Conservation (phyloP, 176 grass and related monocot species). For the Aegilops tauschii region DNA sequence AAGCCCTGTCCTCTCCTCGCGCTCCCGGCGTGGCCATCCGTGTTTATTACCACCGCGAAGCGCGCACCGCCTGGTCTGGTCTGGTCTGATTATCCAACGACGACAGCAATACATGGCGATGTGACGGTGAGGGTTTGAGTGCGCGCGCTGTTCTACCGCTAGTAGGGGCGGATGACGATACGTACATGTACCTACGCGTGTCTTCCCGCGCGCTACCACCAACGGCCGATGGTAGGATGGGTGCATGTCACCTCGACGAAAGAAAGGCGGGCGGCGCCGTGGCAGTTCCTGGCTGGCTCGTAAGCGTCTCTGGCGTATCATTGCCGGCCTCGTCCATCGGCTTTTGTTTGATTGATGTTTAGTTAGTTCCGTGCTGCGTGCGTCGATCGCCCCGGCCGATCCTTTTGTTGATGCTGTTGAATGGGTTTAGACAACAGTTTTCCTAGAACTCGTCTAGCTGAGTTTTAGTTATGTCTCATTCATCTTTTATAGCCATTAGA, state of each 20-base stretch:
- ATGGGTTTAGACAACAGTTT: no score
- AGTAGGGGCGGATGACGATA: not conserved
- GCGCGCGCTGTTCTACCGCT: not conserved
- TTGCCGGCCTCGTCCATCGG: not conserved
- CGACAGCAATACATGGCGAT: not conserved
- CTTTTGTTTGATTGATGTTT: not conserved
- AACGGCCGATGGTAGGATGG: not conserved
- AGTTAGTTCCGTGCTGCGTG: not conserved
- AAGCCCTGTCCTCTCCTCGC: not conserved
- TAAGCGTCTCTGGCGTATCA: not conserved
- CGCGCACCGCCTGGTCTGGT: not conserved
- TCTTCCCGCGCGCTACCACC: not conserved
- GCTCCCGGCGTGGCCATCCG: not conserved
- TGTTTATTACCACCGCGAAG: not conserved
- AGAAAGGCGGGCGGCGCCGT: not conserved
- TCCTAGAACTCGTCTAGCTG: no score
- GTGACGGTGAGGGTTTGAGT: not conserved
- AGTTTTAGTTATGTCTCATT: no score
- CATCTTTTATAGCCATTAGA: no score
- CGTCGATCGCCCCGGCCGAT: not conserved
- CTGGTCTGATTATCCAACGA: not conserved
- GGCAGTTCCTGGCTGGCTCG: not conserved
- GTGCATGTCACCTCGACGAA: not conserved
- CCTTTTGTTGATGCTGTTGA: no score
- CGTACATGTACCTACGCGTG: not conserved